Base-by-base conservation (phyloP, 176 grass and related monocot species). In the Oryza australiensis region DNA sequence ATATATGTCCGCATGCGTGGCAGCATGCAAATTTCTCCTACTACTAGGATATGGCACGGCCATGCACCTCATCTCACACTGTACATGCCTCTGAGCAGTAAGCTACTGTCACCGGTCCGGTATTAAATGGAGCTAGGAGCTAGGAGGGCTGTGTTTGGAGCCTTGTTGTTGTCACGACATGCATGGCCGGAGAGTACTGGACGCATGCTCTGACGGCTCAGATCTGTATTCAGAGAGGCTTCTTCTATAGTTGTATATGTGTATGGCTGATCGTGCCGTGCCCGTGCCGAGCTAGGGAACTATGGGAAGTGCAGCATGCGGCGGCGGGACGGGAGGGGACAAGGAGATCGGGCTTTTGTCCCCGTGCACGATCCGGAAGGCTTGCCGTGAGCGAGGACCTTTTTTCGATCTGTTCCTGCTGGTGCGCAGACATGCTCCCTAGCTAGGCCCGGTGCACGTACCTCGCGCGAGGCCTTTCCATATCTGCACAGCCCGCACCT, bases 331-430 rank as follows among this genome's bases (percentile, higher is more conserved):
- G 48, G 48, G 46, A 5, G 5, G 87, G 33, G 89, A 90, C 92
- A 91, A 78, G 71, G 79, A 89, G 77, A 94, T 92, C 90, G 71
- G 66, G 62, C 78, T 86, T 66, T 68, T 90, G 83, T 90, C 87
- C 77, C 86, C 83, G 85, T 82, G 78, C 87, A 75, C 30, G 53
- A 81, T 75, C 88, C 26, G 11, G 15, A 79, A 59, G 32, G 29
- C 68, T n/a, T n/a, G n/a, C n/a, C n/a, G n/a, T n/a, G n/a, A n/a
- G n/a, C n/a, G n/a, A n/a, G n/a, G n/a, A n/a, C n/a, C 46, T 49
- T 49, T 49, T 5, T 49, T 10, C n/a, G n/a, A n/a, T n/a, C 46
- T 49, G 46, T 49, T 18, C 15, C 46, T 49, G 46, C 46, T 16
- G 16, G 46, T 18, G 14, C 18, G 46, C 46, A 46, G 43, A 15